Base-by-base conservation (phyloP, 177 flowering plant species). In the Vitis hybrid region DNA sequence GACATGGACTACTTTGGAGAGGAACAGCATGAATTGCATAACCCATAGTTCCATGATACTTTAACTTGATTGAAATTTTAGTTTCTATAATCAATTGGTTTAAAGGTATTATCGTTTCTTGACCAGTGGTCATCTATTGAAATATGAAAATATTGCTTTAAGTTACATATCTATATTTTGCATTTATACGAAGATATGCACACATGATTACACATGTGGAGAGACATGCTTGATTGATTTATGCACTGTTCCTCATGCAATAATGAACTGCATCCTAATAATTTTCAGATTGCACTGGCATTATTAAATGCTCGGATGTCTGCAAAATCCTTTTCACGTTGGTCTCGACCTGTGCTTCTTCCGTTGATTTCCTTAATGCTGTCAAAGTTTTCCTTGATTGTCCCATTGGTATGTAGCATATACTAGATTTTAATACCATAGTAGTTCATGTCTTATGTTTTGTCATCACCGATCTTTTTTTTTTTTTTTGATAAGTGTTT, bases 281-380 rank as follows among this genome's bases (percentile, higher is more conserved):
- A 50, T 79, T 18, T 78, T 58, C 88, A 94, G 99, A 85, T 91
- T 76, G 55, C 67, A 26, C 65, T 95, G 83, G 90, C 89, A 49
- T 71, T 93, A 76, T 66, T 95, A 75, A 95, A 95, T 86, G 99
- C 94, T 63, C 89, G 97, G 59, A 75, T 95, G 64, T 95, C 98
- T 52, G 48, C 69, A 54, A 95, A 78, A 79, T 93, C 99, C n/a
- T 89, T 87, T 72, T 75, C 62, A n/a, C 75, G 30, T 49, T 91
- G 97, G 97, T 90, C 93, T 7, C 60, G 60, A 45, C 88, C 90
- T 52, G 26, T 84, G 23, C 70, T 80, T 34, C 74, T 76, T 70
- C 97, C 93, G 12, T 79, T 95, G 76, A 79, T 88, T 64, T 79
- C 91, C 18, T 75, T 89, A 62, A 81, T 95, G 93, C 85, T 95